phyloP scores from a whole-genome alignment of 176 grass and related monocot species.

The Ensete glaucum region DNA sequence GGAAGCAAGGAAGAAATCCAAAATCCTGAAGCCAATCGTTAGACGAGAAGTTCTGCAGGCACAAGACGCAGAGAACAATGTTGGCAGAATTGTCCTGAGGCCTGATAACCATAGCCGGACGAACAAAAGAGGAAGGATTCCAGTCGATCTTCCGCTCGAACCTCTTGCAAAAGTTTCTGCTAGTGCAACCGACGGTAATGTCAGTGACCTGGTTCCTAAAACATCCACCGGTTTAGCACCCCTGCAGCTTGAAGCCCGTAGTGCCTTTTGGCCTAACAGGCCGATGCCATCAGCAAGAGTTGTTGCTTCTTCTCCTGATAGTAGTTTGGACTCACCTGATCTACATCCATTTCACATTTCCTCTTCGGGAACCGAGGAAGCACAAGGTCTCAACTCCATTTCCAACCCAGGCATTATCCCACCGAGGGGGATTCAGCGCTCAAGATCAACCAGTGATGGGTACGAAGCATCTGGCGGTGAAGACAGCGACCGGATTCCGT shows the following conservation, averaged over 20 bases:
- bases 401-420: conserved; percentile 30
- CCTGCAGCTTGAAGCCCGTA: conserved; percentile 71
- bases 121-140: conserved; percentile 35
- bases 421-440: conserved; percentile 39
- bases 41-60: conserved; percentile 24
- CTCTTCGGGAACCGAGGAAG: conserved; percentile 56
- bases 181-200: conserved; percentile 40
- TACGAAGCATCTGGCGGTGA: conserved; percentile 88
- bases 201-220: conserved; percentile 31
- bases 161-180: conserved; percentile 60
- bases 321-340: conserved; percentile 71
- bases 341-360: conserved; percentile 15
- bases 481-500: conserved; percentile 76
- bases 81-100: conserved; percentile 13
- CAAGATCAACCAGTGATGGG: conserved; percentile 62
- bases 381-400: conserved; percentile 18
- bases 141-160: conserved; percentile 49
- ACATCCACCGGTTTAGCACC: conserved; percentile 53
- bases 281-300: conserved; percentile 36
- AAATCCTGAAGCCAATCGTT: conserved; percentile 50
- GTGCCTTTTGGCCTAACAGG: conserved; percentile 54
- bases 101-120: conserved; percentile 32
- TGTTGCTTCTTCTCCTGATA: conserved; percentile 55
- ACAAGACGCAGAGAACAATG: conserved; percentile 21
- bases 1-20: conserved; percentile 71